These are phyloP conservation scores for Rhododendron henanense DNA, from an alignment of 148 eudicot species.

Conservation along the genomic window DNA sequence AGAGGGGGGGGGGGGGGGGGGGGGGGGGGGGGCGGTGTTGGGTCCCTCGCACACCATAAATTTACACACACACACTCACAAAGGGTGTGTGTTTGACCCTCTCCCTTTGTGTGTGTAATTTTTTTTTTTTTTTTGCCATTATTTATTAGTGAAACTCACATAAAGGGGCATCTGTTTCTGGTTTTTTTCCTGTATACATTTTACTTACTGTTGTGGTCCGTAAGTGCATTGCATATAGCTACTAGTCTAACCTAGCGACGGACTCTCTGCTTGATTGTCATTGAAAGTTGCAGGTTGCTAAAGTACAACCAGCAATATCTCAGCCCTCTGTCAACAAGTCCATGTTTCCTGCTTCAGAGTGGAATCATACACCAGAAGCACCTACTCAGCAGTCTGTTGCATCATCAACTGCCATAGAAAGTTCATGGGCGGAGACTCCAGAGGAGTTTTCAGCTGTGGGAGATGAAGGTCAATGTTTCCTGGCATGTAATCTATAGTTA, in stretches of 20 bases:
- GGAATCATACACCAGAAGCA: conserved; percentile 48
- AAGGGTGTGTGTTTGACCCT: not conserved
- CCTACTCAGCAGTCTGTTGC: conserved; percentile 46
- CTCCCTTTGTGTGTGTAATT: not conserved
- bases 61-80: not conserved
- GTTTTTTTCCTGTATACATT: not conserved
- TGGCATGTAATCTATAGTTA: not conserved
- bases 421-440: conserved; percentile 35
- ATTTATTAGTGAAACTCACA: not conserved
- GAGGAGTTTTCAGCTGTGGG: conserved; percentile 52
- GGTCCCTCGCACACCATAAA: not conserved
- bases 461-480: conserved; percentile 56
- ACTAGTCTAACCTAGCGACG: conserved; percentile 12
- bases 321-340: conserved; percentile 39
- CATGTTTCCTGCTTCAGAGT: conserved; percentile 49
- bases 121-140: too few relatives aligned
- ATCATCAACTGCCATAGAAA: conserved; percentile 43
- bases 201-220: not conserved
- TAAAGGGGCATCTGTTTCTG: not conserved
- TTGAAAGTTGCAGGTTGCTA: conserved; percentile 69
- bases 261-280: conserved; percentile 11
- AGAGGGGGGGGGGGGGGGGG: not conserved
- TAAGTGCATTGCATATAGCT: not conserved
- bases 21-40: too few relatives aligned
- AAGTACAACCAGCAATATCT: conserved; percentile 49